Percentiles rank a stretch among this genome's conserved stretches.
Evolutionary conservation across 1,284 basidiomycete species (phyloP).

Genomic region (Fistulinella cinereoalba): DNA sequence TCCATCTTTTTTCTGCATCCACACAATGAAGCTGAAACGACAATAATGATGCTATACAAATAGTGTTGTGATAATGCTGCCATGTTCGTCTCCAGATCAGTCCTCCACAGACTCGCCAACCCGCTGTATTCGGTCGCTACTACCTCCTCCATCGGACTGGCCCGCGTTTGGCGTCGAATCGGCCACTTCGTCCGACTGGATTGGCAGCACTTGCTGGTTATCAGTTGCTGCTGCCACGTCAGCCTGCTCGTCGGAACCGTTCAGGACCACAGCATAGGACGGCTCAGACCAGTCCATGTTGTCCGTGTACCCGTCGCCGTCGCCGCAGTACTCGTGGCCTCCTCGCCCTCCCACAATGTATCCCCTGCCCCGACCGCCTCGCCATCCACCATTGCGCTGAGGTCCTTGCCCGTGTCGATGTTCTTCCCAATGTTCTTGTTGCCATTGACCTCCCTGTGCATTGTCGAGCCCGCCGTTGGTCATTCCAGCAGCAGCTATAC

Average conservation of each 20-base stretch:
- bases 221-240: background rate
- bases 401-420: conserved; percentile 8
- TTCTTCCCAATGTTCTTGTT: conserved; percentile 16
- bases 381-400: conserved; percentile 14
- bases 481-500: conserved; percentile 30
- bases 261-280: conserved; percentile 57
- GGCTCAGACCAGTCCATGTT: conserved; percentile 24
- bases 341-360: conserved; percentile 30
- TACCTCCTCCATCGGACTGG: conserved; percentile 36
- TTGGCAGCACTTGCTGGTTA: conserved; percentile 7
- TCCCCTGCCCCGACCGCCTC: conserved; percentile 36
- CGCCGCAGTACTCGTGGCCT: conserved; percentile 35
- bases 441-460: conserved; percentile 24
- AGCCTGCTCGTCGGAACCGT: conserved; percentile 37
- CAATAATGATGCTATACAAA: conserved; percentile 22
- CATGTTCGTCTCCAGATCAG: conserved; percentile 7
- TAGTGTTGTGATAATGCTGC: conserved; percentile 15
- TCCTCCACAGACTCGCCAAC: conserved; percentile 66
- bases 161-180: background rate
- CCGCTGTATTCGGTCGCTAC: conserved; percentile 67
- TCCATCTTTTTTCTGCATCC: no score
- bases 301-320: conserved; percentile 34
- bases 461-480: conserved; percentile 11
- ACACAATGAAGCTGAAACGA: no score
- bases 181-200: background rate